Percentiles rank a stretch among this genome's conserved stretches.
phyloP scores from a whole-genome alignment of 2,329 filamentous ascomycete species.

The Fusarium sp. region DNA sequence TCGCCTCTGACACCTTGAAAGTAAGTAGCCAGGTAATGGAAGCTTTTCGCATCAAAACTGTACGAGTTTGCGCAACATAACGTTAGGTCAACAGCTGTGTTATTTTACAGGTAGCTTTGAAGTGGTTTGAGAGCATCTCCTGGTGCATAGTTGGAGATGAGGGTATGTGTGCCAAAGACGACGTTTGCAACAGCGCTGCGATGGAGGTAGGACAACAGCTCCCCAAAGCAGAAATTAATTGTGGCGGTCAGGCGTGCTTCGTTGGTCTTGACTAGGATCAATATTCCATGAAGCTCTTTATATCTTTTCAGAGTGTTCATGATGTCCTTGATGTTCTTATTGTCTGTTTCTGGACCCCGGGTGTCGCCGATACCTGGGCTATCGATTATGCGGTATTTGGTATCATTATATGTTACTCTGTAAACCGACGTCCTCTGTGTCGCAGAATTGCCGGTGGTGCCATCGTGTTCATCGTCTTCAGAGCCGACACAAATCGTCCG shows the following conservation, averaged over 20 bases:
- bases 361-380: constrained; percentile 30
- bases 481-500: constrained; percentile 14
- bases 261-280: constrained; percentile 25
- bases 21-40: constrained; percentile 11
- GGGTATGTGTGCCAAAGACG: constrained; percentile 25
- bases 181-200: constrained; percentile 23
- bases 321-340: constrained; percentile 20
- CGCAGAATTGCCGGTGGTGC: constrained; percentile 10
- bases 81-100: not conserved
- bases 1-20: not conserved
- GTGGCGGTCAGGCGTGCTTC: not conserved
- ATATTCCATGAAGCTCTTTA: constrained; percentile 22
- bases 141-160: constrained; percentile 8
- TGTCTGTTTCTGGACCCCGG: constrained; percentile 11
- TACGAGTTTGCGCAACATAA: constrained; percentile 2
- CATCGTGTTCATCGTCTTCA: constrained; percentile 21
- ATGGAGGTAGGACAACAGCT: constrained; percentile 17
- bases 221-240: constrained; percentile 26
- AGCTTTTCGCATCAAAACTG: constrained; percentile 34
- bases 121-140: constrained; percentile 6
- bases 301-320: constrained; percentile 6
- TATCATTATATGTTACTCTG: not conserved
- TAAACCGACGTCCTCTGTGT: constrained; percentile 17
- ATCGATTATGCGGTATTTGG: constrained; percentile 15
- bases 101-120: not conserved